phyloP scores from a whole-genome alignment of 1,284 basidiomycete species.

The Ustilago esculenta region DNA sequence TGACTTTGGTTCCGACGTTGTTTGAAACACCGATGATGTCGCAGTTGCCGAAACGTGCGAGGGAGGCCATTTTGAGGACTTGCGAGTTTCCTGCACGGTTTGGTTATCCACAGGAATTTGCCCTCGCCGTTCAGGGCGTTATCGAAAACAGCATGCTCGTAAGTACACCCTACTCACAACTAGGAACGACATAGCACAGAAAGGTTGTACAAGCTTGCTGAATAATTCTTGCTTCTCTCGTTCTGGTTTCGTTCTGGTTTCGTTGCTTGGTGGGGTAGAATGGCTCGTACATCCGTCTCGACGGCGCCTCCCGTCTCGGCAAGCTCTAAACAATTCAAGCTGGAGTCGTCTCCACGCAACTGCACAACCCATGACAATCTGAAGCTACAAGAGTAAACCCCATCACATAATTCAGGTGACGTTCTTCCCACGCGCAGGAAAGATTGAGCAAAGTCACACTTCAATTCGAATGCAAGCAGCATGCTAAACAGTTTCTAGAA shows the following conservation, averaged over 20 bases:
- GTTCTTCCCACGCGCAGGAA: no score
- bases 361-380: no score
- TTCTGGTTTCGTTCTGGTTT: no score
- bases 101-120: slow-evolving; percentile 63
- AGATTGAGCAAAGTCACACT: no score
- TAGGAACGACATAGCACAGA: no score
- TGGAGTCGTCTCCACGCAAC: no score
- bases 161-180: slow-evolving; percentile 20
- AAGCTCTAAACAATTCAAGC: no score
- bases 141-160: slow-evolving; percentile 65
- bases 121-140: slow-evolving; percentile 54
- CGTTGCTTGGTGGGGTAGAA: slow-evolving; percentile 20
- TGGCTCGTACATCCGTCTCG: slow-evolving; percentile 58
- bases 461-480: no score
- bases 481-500: no score
- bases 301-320: slow-evolving; percentile 62
- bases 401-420: no score
- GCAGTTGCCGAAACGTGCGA: slow-evolving; percentile 46
- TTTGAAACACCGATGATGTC: slow-evolving; percentile 67
- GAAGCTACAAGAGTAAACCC: no score
- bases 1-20: slow-evolving; percentile 62
- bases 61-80: slow-evolving; percentile 27
- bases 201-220: no score
- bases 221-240: background rate
- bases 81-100: slow-evolving; percentile 54